A percentile compares a stretch with the other conserved stretches of the same genome.
Conservation (phyloP, 2,329 filamentous ascomycete genomes). For the Pseudomassariella vexata region DNA sequence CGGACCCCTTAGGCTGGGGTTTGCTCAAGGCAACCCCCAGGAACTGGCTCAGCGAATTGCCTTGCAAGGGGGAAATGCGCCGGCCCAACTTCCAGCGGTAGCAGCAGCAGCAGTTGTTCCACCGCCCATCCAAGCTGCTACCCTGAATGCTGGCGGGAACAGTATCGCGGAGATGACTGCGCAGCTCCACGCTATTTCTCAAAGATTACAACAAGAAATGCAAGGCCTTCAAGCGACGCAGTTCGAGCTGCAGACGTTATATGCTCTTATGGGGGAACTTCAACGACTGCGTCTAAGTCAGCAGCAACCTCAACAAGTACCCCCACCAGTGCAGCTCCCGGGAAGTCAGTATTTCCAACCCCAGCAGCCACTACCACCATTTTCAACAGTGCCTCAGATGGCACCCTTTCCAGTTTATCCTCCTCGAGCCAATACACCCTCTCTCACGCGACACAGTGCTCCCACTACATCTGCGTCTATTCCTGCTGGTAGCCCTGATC, state of each 20-base stretch:
- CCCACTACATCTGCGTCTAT: slow-evolving; percentile 43
- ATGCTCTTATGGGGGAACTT: slow-evolving; percentile 62
- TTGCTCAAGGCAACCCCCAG: slow-evolving; percentile 61
- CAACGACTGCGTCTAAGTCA: slow-evolving; percentile 54
- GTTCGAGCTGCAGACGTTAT: slow-evolving; percentile 63
- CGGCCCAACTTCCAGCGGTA: slow-evolving; percentile 9
- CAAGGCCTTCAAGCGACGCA: slow-evolving; percentile 56
- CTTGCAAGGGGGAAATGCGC: slow-evolving; percentile 20
- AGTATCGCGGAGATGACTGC: slow-evolving; percentile 39
- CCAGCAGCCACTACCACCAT: slow-evolving; percentile 8
- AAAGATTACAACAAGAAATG: slow-evolving; percentile 64
- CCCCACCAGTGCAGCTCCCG: slow-evolving; percentile 11
- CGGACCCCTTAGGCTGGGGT: slow-evolving; percentile 69
- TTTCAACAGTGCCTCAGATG: slow-evolving; percentile 14
- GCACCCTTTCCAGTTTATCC: slow-evolving; percentile 19
- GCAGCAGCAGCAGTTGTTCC: slow-evolving; percentile 5
- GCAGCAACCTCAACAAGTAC: slow-evolving; percentile 21
- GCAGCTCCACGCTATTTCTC: slow-evolving; percentile 61
- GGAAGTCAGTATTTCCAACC: slow-evolving; percentile 4
- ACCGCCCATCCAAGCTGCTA: slow-evolving; percentile 8
- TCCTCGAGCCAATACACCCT: slow-evolving; percentile 31
- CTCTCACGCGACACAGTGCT: slow-evolving; percentile 42
- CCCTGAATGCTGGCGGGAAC: slow-evolving; percentile 10
- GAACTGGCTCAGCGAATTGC: slow-evolving; percentile 58
- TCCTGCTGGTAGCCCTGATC: slow-evolving; percentile 52